These are phyloP conservation scores for Fomitiporia mediterranea DNA, from an alignment of 1,284 basidiomycete species.

Conservation along the genomic window DNA sequence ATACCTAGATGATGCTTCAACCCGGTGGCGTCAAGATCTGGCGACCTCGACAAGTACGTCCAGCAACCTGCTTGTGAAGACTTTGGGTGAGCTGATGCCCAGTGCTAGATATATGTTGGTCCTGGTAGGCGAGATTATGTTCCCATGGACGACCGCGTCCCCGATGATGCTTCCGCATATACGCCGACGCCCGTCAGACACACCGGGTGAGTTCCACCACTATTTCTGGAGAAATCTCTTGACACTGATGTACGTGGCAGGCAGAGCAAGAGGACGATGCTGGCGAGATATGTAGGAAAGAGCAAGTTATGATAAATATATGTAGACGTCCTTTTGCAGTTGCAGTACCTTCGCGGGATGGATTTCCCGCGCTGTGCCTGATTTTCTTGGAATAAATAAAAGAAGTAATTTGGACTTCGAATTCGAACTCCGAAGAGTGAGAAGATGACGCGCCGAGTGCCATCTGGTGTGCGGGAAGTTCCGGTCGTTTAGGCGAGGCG, in stretches of 20 bases:
- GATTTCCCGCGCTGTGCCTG: conserved; percentile 2
- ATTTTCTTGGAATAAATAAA: conserved; percentile 8
- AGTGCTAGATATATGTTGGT: conserved; percentile 77
- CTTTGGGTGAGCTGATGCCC: too few relatives aligned
- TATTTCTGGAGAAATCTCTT: conserved; percentile 12
- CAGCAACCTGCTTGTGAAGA: conserved; percentile 14
- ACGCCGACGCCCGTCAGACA: conserved; percentile 66
- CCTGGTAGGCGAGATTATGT: conserved; percentile 68
- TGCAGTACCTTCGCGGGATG: neutral
- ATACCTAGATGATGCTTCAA: conserved; percentile 76
- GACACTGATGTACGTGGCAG: conserved; percentile 34
- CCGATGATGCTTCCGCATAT: conserved; percentile 47
- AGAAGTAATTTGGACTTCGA: neutral
- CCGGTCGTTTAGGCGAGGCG: neutral
- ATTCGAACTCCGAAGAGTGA: conserved; percentile 13
- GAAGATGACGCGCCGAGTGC: neutral
- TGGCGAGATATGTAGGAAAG: conserved; percentile 67
- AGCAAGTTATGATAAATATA: conserved; percentile 41
- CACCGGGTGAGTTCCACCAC: conserved; percentile 54
- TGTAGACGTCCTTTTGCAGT: too few relatives aligned
- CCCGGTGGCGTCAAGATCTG: conserved; percentile 87
- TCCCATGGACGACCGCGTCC: conserved; percentile 52
- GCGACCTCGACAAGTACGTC: conserved; percentile 72
- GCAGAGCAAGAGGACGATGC: conserved; percentile 71
- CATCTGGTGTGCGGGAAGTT: neutral